phyloP scores from a whole-genome alignment of 768 basidiomycete genomes.

The Pulveroboletus frians region DNA sequence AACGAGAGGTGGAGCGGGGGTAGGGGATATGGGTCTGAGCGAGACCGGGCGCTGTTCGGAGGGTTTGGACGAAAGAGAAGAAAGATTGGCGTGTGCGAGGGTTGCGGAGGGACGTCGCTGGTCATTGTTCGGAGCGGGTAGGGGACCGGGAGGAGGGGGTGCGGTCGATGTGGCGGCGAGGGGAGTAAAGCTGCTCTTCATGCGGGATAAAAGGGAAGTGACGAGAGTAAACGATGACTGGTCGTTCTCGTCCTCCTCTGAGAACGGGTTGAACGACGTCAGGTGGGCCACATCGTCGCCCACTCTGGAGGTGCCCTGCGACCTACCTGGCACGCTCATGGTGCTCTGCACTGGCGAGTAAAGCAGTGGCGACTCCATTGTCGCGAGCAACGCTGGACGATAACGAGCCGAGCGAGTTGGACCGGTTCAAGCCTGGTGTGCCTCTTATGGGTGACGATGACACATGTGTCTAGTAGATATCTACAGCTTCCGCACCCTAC shows the following conservation, averaged over 20 bases:
- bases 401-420: neutral
- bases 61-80: conserved; percentile 44
- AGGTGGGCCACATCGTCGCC: conserved; percentile 62
- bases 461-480: neutral
- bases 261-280: conserved; percentile 87
- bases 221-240: conserved; percentile 83
- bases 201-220: conserved; percentile 70
- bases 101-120: conserved; percentile 56
- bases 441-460: conserved; percentile 10
- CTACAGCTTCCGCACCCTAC: conserved; percentile 21
- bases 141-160: conserved; percentile 30
- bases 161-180: conserved; percentile 47
- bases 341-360: conserved; percentile 26
- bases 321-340: conserved; percentile 45
- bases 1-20: conserved; percentile 75
- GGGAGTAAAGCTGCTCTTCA: conserved; percentile 75
- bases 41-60: conserved; percentile 55
- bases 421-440: conserved; percentile 6
- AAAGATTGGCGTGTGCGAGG: conserved; percentile 39
- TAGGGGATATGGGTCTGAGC: conserved; percentile 45
- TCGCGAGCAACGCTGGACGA: conserved; percentile 2
- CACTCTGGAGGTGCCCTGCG: conserved; percentile 55
- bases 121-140: conserved; percentile 36
- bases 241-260: conserved; percentile 89
- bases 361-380: conserved; percentile 34